Base-by-base conservation (phyloP, 2,329 filamentous ascomycete species). In the Colletotrichum phormii region DNA sequence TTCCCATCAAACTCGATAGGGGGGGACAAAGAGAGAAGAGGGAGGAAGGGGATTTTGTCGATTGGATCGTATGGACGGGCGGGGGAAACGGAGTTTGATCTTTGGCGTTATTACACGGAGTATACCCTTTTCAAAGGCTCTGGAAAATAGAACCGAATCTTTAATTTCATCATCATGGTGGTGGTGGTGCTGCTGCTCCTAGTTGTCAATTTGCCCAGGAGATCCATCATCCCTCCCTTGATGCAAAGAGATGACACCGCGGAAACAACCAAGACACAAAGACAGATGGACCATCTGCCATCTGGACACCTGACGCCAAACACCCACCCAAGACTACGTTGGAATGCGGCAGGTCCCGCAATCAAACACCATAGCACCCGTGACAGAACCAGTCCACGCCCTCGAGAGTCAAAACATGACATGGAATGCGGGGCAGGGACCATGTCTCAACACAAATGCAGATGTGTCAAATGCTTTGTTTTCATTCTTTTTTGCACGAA, bases 401-500 rank as follows among this genome's bases (percentile, higher is more conserved):
- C 26, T 26, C 26, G 26, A 26, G 26, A 26, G 26, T 26, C 26
- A 26, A 26, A 26, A 49, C 42, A 15, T 49, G 42, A n/a, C 18
- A 9, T 8, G 42, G 42, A 49, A 49, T 49, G 42, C 42, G 42
- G 42, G 33, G 33, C 26, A 4, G 26, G 42, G 18, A n/a, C 18
- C 42, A 49, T 49, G 42, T 49, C 42, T 49, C 18, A 49, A n/a
- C 4, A 8, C 18, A 49, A n/a, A 5, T 5, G 18, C 18, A 18
- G 13, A 12, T 18, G 42, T 49, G 42, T 49, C 42, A n/a, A 49
- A 49, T n/a, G 46, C 58, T 24, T 65, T 33, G n/a, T 11, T 70
- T 61, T 58, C 18, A 57, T 51, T 37, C 18, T 51, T 70, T 70
- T 49, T 67, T 24, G 18, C 33, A 46, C 63, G 6, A 24, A 42